These are phyloP conservation scores for Dendrobium chrysotoxum DNA, from an alignment of 106 monocot species.

Conservation along the genomic window DNA sequence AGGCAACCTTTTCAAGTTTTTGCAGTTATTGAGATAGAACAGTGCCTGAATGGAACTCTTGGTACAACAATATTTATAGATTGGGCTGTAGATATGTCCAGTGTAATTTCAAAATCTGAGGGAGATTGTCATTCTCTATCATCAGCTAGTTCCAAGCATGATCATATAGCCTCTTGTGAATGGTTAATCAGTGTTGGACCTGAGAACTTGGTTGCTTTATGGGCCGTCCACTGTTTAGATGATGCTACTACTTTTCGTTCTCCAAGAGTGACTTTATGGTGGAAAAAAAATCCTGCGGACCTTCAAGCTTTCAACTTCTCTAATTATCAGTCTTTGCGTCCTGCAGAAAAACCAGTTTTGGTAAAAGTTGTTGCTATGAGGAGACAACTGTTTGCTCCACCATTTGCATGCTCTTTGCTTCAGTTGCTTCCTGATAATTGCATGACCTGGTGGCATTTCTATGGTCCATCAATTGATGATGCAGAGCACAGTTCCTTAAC, in stretches of 20 bases:
- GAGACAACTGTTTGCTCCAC: slow-evolving; percentile 47
- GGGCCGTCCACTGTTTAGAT: slow-evolving; percentile 88
- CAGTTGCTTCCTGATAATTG: slow-evolving; percentile 57
- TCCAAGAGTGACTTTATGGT: slow-evolving; percentile 85
- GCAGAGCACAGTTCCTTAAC: slow-evolving; percentile 11
- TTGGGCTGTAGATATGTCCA: slow-evolving; percentile 58
- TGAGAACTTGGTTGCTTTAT: slow-evolving; percentile 42
- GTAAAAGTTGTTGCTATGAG: slow-evolving; percentile 59
- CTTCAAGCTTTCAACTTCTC: slow-evolving; percentile 5
- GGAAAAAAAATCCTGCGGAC: slow-evolving; percentile 38
- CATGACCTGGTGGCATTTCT: slow-evolving; percentile 48
- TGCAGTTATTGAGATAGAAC: slow-evolving; percentile 81
- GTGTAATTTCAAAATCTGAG: slow-evolving; percentile 32
- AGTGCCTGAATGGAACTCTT: slow-evolving; percentile 48
- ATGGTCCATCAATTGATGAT: slow-evolving; percentile 16
- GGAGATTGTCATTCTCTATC: slow-evolving; percentile 25
- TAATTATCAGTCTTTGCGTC: slow-evolving; percentile 8
- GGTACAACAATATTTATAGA: slow-evolving; percentile 54
- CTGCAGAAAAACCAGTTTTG: slow-evolving; percentile 26
- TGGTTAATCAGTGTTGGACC: slow-evolving; percentile 82
- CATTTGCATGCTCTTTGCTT: slow-evolving; percentile 65
- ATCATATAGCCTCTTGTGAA: slow-evolving; percentile 60
- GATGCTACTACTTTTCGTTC: slow-evolving; percentile 64
- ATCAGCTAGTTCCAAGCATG: slow-evolving; percentile 20
- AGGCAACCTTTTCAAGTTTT: slow-evolving; percentile 62